A percentile compares a stretch with the other conserved stretches of the same genome.
These are phyloP conservation scores for Eragrostis nindensis DNA, from an alignment of 176 grass and related monocot species.

Conservation along the genomic window DNA sequence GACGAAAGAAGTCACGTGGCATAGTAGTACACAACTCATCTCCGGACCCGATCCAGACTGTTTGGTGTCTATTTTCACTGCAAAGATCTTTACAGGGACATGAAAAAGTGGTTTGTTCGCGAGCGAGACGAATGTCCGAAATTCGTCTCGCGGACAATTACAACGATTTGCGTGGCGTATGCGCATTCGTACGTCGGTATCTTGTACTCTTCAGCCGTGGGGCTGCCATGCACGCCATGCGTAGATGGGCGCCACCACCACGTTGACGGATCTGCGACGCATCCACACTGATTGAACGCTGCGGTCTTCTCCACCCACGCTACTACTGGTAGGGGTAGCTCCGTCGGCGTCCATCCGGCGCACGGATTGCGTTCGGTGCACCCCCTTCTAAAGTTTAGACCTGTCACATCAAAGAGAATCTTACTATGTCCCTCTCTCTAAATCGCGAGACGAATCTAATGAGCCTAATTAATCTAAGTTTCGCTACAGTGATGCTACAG, in stretches of 20 bases:
- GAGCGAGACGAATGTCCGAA: background rate
- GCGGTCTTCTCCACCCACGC: background rate
- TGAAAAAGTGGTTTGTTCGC: background rate
- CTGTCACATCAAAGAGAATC: no score
- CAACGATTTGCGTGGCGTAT: background rate
- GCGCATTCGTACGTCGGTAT: background rate
- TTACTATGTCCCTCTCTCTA: no score
- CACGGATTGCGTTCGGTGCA: no score
- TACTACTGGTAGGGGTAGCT: background rate
- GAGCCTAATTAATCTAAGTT: no score
- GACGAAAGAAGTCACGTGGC: no score
- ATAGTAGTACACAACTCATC: background rate
- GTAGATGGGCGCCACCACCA: constrained; percentile 37
- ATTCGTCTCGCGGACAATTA: background rate
- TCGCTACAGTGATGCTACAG: no score
- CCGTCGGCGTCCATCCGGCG: no score
- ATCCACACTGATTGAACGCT: background rate
- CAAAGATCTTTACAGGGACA: background rate
- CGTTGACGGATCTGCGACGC: constrained; percentile 31
- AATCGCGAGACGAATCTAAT: no score
- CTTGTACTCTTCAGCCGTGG: background rate
- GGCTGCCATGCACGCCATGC: background rate
- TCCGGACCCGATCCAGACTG: background rate
- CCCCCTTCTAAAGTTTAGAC: no score
- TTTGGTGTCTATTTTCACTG: background rate